phyloP scores from a whole-genome alignment of 2,329 filamentous ascomycete genomes.

The Xylaria polymorpha region DNA sequence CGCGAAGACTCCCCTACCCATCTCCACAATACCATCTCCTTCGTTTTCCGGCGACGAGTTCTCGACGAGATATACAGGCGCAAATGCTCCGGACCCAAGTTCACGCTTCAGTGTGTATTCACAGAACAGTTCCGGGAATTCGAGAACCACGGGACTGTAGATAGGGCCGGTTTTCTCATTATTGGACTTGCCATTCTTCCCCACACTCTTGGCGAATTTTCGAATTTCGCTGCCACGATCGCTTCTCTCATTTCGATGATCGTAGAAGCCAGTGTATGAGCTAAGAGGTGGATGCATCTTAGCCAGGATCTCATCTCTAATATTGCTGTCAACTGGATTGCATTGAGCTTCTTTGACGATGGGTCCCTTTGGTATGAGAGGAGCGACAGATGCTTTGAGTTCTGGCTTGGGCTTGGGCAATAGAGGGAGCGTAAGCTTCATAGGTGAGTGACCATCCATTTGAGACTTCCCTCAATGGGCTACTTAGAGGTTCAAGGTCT shows the following conservation, averaged over 20 bases:
- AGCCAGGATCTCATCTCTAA: slow-evolving; percentile 79
- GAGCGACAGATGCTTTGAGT: slow-evolving; percentile 45
- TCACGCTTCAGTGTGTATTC: slow-evolving; percentile 85
- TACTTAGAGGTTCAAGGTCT: slow-evolving; percentile 66
- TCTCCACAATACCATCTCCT: slow-evolving; percentile 58
- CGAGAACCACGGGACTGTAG: slow-evolving; percentile 70
- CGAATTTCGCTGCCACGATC: slow-evolving; percentile 81
- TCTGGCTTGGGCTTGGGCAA: slow-evolving; percentile 56
- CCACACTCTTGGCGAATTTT: slow-evolving; percentile 77
- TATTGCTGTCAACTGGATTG: slow-evolving; percentile 84
- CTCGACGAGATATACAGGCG: slow-evolving; percentile 92
- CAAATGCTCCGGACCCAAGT: slow-evolving; percentile 92
- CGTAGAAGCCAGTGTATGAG: slow-evolving; percentile 82
- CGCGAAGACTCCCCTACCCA: slow-evolving; percentile 73
- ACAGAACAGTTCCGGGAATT: slow-evolving; percentile 72
- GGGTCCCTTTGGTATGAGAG: slow-evolving; percentile 67
- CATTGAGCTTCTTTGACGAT: slow-evolving; percentile 86
- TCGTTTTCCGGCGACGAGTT: slow-evolving; percentile 67
- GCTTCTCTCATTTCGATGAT: slow-evolving; percentile 72
- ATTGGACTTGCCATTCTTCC: slow-evolving; percentile 66
- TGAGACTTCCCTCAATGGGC: slow-evolving; percentile 76
- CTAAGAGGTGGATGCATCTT: slow-evolving; percentile 78
- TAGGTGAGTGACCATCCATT: slow-evolving; percentile 62
- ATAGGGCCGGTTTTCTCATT: slow-evolving; percentile 72
- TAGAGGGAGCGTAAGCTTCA: slow-evolving; percentile 64